These are phyloP conservation scores for Actinomortierella ambigua DNA, from an alignment of 371 early-diverging fungal genomes.

Conservation along the genomic window DNA sequence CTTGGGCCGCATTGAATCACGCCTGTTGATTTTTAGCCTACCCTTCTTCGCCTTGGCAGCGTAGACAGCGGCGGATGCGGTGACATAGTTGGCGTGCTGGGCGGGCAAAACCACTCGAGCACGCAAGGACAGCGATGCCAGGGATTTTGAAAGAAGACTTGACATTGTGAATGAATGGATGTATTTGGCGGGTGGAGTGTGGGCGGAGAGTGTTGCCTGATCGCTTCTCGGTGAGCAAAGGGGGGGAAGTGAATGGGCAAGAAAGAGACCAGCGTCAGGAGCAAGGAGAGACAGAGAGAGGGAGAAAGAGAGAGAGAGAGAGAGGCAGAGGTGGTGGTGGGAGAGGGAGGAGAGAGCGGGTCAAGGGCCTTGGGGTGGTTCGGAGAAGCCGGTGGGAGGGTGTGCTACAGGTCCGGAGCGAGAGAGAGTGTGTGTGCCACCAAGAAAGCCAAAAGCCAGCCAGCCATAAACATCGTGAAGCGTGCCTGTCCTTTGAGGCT, in stretches of 20 bases:
- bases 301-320: neutral
- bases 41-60: conserved; percentile 40
- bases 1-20: no score
- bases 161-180: no score
- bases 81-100: conserved; percentile 48
- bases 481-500: neutral
- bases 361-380: neutral
- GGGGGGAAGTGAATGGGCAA: no score
- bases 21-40: conserved; percentile 3
- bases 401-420: neutral
- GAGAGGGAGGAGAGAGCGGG: neutral
- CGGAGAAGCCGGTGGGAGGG: neutral
- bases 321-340: conserved; percentile 3
- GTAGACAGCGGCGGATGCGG: conserved; percentile 38
- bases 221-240: no score
- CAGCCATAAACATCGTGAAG: neutral
- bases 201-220: no score
- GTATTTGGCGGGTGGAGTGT: no score
- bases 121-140: conserved; percentile 24
- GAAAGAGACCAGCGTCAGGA: neutral
- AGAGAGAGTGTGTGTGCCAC: no score
- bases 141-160: no score
- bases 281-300: neutral
- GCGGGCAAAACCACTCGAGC: conserved; percentile 25
- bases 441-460: neutral